Evolutionary conservation across 2,329 filamentous ascomycete species (phyloP).

Genomic region (Pseudogymnoascus sp.): DNA sequence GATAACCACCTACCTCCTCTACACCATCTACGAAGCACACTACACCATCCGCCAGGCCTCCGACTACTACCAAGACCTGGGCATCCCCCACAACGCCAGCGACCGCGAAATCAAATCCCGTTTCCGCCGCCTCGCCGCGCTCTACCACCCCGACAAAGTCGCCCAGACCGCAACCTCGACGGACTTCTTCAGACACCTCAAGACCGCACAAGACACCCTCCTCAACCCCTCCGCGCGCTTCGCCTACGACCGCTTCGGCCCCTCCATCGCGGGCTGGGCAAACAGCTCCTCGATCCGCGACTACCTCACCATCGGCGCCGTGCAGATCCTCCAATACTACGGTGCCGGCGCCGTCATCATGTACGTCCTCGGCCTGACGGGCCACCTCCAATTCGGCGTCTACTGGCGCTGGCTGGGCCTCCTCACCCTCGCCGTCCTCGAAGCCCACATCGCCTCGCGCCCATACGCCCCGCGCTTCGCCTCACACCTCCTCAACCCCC

Average conservation of each 20-base stretch:
- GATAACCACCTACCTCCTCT: conserved; percentile 74
- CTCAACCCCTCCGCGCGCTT: conserved; percentile 69
- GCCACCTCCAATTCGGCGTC: conserved; percentile 59
- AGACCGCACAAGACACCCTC: conserved; percentile 74
- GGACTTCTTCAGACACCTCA: conserved; percentile 70
- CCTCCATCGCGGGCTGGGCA: conserved; percentile 58
- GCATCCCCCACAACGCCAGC: conserved; percentile 57
- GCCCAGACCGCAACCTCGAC: conserved; percentile 22
- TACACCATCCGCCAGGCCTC: conserved; percentile 63
- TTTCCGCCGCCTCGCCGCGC: conserved; percentile 67
- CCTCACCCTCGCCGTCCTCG: conserved; percentile 44
- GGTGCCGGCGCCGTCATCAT: conserved; percentile 47
- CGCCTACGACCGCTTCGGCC: conserved; percentile 84
- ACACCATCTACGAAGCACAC: conserved; percentile 90
- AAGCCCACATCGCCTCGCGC: conserved; percentile 48
- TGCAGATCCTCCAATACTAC: conserved; percentile 54
- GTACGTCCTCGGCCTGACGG: conserved; percentile 53
- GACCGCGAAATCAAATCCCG: conserved; percentile 75
- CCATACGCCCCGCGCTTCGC: conserved; percentile 42
- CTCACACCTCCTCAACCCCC: conserved; percentile 37
- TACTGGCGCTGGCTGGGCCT: conserved; percentile 59
- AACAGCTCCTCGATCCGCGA: conserved; percentile 62
- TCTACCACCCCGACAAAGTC: conserved; percentile 78
- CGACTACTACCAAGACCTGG: conserved; percentile 73
- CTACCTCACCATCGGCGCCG: conserved; percentile 62